Conservation (phyloP, 75 land plant species). For the Pinus albicaulis region DNA sequence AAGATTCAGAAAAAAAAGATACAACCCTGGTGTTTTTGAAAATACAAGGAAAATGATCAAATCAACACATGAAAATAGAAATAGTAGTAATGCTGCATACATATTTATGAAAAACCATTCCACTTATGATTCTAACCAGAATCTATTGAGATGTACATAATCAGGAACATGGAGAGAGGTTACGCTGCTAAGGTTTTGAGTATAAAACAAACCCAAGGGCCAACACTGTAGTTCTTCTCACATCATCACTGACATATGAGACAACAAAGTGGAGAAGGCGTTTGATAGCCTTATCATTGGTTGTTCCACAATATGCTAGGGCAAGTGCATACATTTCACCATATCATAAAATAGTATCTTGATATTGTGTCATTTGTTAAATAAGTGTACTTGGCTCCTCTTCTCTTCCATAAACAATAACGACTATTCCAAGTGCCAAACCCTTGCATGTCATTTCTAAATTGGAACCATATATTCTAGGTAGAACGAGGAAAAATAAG, state of each 20-base stretch:
- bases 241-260: constrained; percentile 55
- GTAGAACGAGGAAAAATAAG: neutral
- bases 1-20: constrained; percentile 47
- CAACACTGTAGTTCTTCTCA: constrained; percentile 46
- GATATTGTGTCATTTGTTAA: constrained; percentile 57
- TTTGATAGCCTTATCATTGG: constrained; percentile 53
- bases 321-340: constrained; percentile 65
- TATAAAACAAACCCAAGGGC: constrained; percentile 54
- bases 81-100: neutral
- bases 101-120: neutral
- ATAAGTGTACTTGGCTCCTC: constrained; percentile 54
- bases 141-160: neutral
- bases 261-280: constrained; percentile 53
- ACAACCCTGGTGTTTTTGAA: constrained; percentile 51
- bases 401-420: constrained; percentile 53
- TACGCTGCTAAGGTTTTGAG: constrained; percentile 44
- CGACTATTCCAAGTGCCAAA: constrained; percentile 44
- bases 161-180: neutral
- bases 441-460: constrained; percentile 20
- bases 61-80: neutral
- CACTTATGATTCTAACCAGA: neutral
- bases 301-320: constrained; percentile 47
- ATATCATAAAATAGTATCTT: constrained; percentile 51
- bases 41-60: neutral
- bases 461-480: neutral